Base-by-base conservation (phyloP, 169 alveolate genomes). In the Babesia ovata region DNA sequence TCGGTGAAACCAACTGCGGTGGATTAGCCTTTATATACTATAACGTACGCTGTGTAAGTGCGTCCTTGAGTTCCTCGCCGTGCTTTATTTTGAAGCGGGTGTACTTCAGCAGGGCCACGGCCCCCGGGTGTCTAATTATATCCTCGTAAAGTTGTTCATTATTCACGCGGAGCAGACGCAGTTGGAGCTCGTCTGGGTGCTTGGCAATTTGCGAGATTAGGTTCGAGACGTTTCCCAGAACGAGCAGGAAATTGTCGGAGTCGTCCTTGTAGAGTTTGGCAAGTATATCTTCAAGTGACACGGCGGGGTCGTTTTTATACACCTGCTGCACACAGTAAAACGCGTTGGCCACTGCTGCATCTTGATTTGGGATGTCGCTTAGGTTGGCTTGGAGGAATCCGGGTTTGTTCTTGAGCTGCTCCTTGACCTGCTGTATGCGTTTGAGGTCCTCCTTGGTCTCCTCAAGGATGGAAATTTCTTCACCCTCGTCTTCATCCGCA, bases 121-220 rank as follows among this genome's bases (percentile, higher is more conserved):
- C 67, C 22, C 29, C 24, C 52, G 61, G 60, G 72, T 82, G 49
- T 53, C 39, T 26, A 17, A 82, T 26, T 26, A 82, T 39, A 21
- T 73, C 85, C 28, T 82, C 75, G 60, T 56, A 52, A 33, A 82
- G 50, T 49, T 73, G n/a, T 46, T 73, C 76, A 39, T 82, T 61
- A 24, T 63, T 73, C n/a, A 82, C n/a, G 24, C 89, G n/a, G 22
- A 82, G 69, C n/a, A 82, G 62, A 28, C 89, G 60, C 26, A 49
- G 66, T 6, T 45, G 17, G 0, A 66, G 28, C 17, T 71, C 83
- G 22, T 82, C 89, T 0, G 89, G 89, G 61, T 53, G 59, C 50
- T 48, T 58, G 17, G 77, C 22, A 0, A 82, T 82, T 26, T 82
- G 84, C 24, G 58, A 42, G 12, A 82, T 24, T 6, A 82, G 54